phyloP scores from a whole-genome alignment of 768 basidiomycete genomes.

The Pisolithus albus region DNA sequence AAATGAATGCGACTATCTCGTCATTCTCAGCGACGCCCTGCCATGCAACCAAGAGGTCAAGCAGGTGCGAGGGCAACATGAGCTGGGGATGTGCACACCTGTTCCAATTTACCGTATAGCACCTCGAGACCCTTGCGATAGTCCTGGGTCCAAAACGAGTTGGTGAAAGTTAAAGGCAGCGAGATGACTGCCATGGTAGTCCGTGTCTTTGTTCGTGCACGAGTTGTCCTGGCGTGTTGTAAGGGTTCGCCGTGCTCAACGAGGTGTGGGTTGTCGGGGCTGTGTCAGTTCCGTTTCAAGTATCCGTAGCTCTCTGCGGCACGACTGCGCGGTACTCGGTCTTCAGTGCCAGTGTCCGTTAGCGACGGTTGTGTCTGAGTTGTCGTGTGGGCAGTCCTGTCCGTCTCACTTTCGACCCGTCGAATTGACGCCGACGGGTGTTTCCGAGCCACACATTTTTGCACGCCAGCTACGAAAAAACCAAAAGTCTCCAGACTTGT shows the following conservation, averaged over 20 bases:
- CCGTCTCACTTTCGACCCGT: too few relatives aligned
- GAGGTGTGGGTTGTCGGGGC: background rate
- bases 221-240: background rate
- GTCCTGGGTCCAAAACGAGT: slow-evolving; percentile 95
- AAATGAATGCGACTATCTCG: slow-evolving; percentile 76
- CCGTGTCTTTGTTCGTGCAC: background rate
- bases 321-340: background rate
- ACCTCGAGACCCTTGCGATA: slow-evolving; percentile 79
- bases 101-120: slow-evolving; percentile 68
- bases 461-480: background rate
- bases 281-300: background rate
- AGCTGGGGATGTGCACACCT: slow-evolving; percentile 38
- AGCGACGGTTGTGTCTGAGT: background rate
- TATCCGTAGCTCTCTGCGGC: background rate
- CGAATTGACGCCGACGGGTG: too few relatives aligned
- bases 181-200: slow-evolving; percentile 78
- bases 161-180: slow-evolving; percentile 81
- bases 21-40: slow-evolving; percentile 81
- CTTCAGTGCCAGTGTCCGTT: background rate
- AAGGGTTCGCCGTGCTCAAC: background rate
- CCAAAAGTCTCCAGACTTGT: background rate
- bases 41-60: slow-evolving; percentile 6
- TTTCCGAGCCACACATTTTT: too few relatives aligned
- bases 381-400: too few relatives aligned
- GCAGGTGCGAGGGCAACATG: slow-evolving; percentile 2